Percentiles rank a stretch among this genome's conserved stretches.
Evolutionary conservation across 2,329 filamentous ascomycete genomes (phyloP).

Genomic region (Xylariaceae sp.): DNA sequence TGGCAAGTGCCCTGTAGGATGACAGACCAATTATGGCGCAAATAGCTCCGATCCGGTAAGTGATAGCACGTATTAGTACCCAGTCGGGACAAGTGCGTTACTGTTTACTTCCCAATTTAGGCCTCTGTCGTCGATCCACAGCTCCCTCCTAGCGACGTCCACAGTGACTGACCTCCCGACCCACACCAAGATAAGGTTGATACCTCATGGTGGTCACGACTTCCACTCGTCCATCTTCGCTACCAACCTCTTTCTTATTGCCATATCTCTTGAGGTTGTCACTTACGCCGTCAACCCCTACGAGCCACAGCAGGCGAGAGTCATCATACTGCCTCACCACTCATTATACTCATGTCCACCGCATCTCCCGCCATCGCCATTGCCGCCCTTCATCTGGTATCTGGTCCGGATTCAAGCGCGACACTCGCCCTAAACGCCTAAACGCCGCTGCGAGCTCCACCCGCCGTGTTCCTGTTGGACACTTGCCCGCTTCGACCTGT

Average conservation of each 20-base stretch:
- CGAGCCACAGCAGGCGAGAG: constrained; percentile 5
- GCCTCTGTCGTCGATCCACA: too few relatives aligned
- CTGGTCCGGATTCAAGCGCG: constrained; percentile 17
- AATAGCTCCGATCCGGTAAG: too few relatives aligned
- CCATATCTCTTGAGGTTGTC: background rate
- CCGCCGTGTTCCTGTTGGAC: constrained; percentile 4
- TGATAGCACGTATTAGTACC: too few relatives aligned
- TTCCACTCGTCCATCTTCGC: background rate
- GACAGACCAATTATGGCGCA: too few relatives aligned
- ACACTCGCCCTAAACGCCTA: constrained; percentile 9
- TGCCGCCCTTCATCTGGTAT: constrained; percentile 5
- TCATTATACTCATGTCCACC: constrained; percentile 1
- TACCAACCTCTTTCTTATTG: background rate
- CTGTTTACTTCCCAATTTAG: too few relatives aligned
- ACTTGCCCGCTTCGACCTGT: constrained; percentile 2
- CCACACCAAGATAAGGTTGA: background rate
- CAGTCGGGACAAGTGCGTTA: too few relatives aligned
- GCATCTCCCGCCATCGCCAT: background rate
- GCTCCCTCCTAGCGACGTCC: background rate
- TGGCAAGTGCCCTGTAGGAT: background rate
- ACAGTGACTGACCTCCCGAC: background rate
- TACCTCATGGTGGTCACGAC: constrained; percentile 1
- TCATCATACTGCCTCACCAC: background rate
- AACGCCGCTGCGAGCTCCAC: constrained; percentile 15
- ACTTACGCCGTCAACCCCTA: background rate